Percentiles rank a stretch among this genome's conserved stretches.
phyloP scores from a whole-genome alignment of 805 yeast species.

The Starmerella stigmatis region DNA sequence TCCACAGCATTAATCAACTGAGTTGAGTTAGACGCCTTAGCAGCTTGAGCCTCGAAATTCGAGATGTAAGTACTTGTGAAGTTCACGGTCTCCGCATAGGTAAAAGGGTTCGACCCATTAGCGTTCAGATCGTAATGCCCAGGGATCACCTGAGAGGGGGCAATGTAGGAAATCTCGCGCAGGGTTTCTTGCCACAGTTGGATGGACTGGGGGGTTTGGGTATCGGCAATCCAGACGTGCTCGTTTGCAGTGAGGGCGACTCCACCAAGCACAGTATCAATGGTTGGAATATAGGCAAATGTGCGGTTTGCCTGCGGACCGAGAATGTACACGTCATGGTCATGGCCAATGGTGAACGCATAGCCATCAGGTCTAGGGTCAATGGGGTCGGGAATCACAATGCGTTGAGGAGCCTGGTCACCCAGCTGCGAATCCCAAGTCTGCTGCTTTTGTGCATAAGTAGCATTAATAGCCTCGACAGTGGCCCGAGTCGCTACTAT shows the following conservation, averaged over 20 bases:
- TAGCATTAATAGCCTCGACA: conserved; percentile 1
- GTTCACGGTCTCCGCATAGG: background rate
- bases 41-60: background rate
- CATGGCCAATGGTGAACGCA: background rate
- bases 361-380: background rate
- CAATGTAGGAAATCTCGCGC: background rate
- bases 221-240: conserved; percentile 7
- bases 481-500: conserved; percentile 1
- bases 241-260: background rate
- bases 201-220: conserved; percentile 2
- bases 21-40: conserved; percentile 1
- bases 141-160: background rate
- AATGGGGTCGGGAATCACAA: background rate
- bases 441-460: background rate
- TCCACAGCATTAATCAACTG: conserved; percentile 1
- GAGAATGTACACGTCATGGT: background rate
- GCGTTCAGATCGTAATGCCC: background rate
- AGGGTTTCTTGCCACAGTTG: background rate
- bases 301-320: conserved; percentile 5
- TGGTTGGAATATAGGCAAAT: background rate
- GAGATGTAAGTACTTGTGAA: background rate
- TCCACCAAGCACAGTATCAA: conserved; percentile 2
- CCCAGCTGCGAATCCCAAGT: conserved; percentile 3
- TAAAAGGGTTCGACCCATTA: background rate
- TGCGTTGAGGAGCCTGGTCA: background rate